A percentile compares a stretch with the other conserved stretches of the same genome.
Evolutionary conservation across 768 basidiomycete genomes (phyloP).

Genomic region (Pilatotrama ljubarskyi): DNA sequence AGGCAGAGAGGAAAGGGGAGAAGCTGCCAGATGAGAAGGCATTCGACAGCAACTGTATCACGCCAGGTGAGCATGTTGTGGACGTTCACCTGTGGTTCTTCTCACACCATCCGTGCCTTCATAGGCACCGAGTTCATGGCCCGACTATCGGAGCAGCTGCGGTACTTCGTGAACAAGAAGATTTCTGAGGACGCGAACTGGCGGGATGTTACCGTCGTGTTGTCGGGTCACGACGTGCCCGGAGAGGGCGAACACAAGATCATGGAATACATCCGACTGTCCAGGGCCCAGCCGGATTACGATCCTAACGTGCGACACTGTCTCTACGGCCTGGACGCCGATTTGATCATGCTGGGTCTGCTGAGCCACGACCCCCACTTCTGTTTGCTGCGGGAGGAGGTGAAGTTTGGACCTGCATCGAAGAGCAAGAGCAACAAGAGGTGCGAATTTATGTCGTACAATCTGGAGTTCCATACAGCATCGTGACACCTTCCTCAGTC

Average conservation of each 20-base stretch:
- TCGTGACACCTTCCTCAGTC: conserved; percentile 32
- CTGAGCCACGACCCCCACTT: conserved; percentile 99
- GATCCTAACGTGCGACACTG: conserved; percentile 97
- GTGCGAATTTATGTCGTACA: conserved; percentile 33
- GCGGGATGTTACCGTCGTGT: conserved; percentile 87
- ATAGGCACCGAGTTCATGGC: conserved; percentile 95
- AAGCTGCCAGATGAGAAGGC: conserved; percentile 90
- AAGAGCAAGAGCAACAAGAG: conserved; percentile 67
- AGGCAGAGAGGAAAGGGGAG: conserved; percentile 87
- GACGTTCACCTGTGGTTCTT: background rate
- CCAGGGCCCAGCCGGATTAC: conserved; percentile 93
- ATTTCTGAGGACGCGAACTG: conserved; percentile 96
- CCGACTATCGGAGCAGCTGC: conserved; percentile 84
- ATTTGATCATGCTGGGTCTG: conserved; percentile 96
- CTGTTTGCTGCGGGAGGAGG: conserved; percentile 95
- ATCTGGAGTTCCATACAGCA: background rate
- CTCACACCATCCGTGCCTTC: background rate
- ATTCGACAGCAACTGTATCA: conserved; percentile 98
- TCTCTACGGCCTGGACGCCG: conserved; percentile 96
- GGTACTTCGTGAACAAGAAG: conserved; percentile 98
- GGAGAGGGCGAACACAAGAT: conserved; percentile 99
- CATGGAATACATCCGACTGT: conserved; percentile 97
- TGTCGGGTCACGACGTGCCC: conserved; percentile 97
- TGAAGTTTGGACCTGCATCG: conserved; percentile 88
- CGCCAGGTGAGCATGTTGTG: conserved; percentile 69